Evolutionary conservation across 345 rosid genomes (phyloP).

Genomic region (Rhodamnia argentea): DNA sequence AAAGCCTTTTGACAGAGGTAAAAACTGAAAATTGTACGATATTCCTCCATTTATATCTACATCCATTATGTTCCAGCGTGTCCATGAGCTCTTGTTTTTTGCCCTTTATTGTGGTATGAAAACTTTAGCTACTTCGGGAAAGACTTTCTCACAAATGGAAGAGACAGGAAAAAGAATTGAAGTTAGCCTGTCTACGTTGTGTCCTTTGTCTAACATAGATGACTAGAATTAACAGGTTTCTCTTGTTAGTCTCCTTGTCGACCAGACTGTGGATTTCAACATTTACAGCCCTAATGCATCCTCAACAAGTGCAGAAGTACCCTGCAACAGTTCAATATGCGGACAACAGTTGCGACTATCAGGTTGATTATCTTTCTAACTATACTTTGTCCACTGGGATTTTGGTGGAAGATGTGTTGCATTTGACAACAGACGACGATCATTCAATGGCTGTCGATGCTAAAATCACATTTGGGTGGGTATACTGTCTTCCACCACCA

Average conservation of each 20-base stretch:
- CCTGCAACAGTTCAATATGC: conserved; percentile 54
- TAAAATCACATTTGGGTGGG: conserved; percentile 57
- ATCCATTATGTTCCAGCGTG: neutral
- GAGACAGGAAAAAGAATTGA: neutral
- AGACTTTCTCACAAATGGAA: neutral
- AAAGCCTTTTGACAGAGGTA: neutral
- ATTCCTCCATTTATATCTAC: neutral
- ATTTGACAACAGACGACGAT: conserved; percentile 32
- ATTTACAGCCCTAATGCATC: conserved; percentile 73
- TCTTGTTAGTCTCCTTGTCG: neutral
- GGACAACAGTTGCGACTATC: conserved; percentile 46
- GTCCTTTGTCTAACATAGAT: neutral
- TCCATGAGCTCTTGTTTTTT: neutral
- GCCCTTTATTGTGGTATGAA: neutral
- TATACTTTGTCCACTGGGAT: conserved; percentile 59
- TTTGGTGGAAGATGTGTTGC: conserved; percentile 62
- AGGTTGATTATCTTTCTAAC: conserved; percentile 53
- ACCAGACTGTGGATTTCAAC: conserved; percentile 43
- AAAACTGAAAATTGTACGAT: neutral
- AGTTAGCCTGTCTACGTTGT: neutral
- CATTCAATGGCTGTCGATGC: conserved; percentile 29
- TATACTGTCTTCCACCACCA: neutral
- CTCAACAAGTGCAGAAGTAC: conserved; percentile 45
- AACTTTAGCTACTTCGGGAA: neutral
- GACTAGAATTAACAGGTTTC: neutral